A percentile compares a stretch with the other conserved stretches of the same genome.
Evolutionary conservation across 345 rosid species (phyloP).

Genomic region (Zanthoxylum bungeanum): DNA sequence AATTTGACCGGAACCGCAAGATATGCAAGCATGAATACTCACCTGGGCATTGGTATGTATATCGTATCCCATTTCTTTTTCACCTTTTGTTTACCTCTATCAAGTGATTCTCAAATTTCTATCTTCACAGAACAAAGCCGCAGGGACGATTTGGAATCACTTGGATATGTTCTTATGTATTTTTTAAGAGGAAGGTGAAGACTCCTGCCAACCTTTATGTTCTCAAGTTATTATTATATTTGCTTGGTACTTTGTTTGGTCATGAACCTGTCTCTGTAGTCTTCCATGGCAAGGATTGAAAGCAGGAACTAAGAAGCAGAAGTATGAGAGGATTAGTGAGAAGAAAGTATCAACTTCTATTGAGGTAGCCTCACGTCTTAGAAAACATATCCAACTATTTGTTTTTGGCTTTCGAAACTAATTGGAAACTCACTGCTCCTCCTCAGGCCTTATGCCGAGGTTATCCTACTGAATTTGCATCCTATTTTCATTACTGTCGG

Average conservation of each 20-base stretch:
- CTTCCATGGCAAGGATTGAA: slow-evolving; percentile 97
- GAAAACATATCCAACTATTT: no score
- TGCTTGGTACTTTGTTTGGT: slow-evolving; percentile 14
- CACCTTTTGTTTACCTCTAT: background rate
- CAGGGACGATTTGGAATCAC: slow-evolving; percentile 94
- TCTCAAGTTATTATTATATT: background rate
- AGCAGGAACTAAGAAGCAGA: slow-evolving; percentile 91
- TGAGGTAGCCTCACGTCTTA: slow-evolving; percentile 48
- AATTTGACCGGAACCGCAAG: slow-evolving; percentile 93
- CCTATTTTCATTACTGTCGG: slow-evolving; percentile 88
- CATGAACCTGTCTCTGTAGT: slow-evolving; percentile 36
- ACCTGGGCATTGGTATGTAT: slow-evolving; percentile 80
- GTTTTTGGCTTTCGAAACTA: slow-evolving; percentile 6
- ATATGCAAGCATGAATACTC: slow-evolving; percentile 97
- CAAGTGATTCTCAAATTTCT: background rate
- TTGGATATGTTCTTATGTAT: slow-evolving; percentile 92
- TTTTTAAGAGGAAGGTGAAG: slow-evolving; percentile 81
- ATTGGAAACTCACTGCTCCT: slow-evolving; percentile 15
- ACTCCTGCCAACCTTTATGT: slow-evolving; percentile 9
- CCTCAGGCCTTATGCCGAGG: slow-evolving; percentile 73
- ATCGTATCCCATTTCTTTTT: slow-evolving; percentile 5
- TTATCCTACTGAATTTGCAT: slow-evolving; percentile 88
- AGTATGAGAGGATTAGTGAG: slow-evolving; percentile 90
- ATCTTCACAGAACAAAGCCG: slow-evolving; percentile 78
- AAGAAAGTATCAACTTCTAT: slow-evolving; percentile 83